phyloP scores from a whole-genome alignment of 75 land plant genomes.

The Pinus albicaulis region DNA sequence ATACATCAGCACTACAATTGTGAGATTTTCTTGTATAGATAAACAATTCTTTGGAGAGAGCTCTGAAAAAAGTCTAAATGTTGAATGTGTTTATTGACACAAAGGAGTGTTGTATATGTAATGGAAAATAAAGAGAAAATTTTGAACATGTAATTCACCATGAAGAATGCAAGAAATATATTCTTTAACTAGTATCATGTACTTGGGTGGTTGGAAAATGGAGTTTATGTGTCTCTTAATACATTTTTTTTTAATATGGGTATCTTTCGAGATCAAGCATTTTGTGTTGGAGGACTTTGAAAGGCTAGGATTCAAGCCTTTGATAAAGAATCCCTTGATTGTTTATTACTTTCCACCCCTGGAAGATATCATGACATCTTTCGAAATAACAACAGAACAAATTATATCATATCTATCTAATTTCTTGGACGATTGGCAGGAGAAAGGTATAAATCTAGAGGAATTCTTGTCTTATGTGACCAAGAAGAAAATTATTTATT shows the following conservation, averaged over 20 bases:
- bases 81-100: background rate
- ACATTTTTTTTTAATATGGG: no score
- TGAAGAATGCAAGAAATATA: background rate
- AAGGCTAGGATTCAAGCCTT: no score
- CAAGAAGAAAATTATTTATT: slow-evolving; percentile 21
- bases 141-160: background rate
- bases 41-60: slow-evolving; percentile 6
- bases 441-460: slow-evolving; percentile 13
- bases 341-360: slow-evolving; percentile 54
- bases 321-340: slow-evolving; percentile 53
- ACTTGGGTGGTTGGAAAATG: no score
- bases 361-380: slow-evolving; percentile 23
- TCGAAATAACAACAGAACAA: slow-evolving; percentile 54
- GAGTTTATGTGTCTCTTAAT: no score
- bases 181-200: no score
- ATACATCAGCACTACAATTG: background rate
- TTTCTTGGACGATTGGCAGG: slow-evolving; percentile 15
- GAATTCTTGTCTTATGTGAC: slow-evolving; percentile 55
- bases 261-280: no score
- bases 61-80: background rate
- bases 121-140: background rate
- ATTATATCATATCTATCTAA: slow-evolving; percentile 41
- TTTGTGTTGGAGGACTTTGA: no score
- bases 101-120: background rate
- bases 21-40: background rate